Percentiles rank a stretch among this genome's conserved stretches.
Conservation (phyloP, 2,329 filamentous ascomycete genomes). For the Magnaporthales sp. region DNA sequence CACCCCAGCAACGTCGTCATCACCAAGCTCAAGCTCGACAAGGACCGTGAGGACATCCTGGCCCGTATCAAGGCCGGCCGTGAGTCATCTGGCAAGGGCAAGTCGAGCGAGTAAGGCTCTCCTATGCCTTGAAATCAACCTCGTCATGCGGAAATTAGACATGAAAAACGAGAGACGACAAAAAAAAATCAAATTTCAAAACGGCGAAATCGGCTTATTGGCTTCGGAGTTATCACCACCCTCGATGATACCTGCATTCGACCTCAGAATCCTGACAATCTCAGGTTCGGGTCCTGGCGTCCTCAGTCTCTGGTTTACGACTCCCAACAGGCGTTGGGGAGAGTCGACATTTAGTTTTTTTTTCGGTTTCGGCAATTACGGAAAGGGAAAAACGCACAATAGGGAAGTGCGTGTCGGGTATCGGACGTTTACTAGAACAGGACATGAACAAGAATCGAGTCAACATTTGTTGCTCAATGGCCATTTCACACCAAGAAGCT, state of each 20-base stretch:
- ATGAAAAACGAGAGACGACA: background rate
- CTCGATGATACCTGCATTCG: constrained; percentile 6
- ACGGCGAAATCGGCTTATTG: constrained; percentile 7
- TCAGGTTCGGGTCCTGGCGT: background rate
- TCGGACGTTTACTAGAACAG: constrained; percentile 12
- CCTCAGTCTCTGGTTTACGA: background rate
- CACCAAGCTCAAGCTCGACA: constrained; percentile 98
- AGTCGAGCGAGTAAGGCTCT: constrained; percentile 18
- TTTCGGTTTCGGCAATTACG: background rate
- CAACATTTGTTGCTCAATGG: constrained; percentile 50
- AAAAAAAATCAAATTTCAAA: background rate
- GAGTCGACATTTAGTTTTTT: constrained; percentile 2
- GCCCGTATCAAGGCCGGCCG: constrained; percentile 76
- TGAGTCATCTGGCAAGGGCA: constrained; percentile 66
- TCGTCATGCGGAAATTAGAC: background rate
- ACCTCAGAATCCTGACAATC: background rate
- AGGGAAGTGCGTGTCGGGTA: constrained; percentile 1
- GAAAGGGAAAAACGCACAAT: constrained; percentile 2
- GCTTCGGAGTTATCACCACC: background rate
- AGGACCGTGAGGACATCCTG: constrained; percentile 84
- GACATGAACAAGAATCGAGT: constrained; percentile 27
- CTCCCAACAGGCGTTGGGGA: background rate
- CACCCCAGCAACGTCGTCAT: constrained; percentile 96
- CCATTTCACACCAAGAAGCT: constrained; percentile 51
- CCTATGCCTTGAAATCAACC: background rate